Evolutionary conservation across 495 filamentous ascomycete species (phyloP).

Genomic region (Bryoglossum gracile): DNA sequence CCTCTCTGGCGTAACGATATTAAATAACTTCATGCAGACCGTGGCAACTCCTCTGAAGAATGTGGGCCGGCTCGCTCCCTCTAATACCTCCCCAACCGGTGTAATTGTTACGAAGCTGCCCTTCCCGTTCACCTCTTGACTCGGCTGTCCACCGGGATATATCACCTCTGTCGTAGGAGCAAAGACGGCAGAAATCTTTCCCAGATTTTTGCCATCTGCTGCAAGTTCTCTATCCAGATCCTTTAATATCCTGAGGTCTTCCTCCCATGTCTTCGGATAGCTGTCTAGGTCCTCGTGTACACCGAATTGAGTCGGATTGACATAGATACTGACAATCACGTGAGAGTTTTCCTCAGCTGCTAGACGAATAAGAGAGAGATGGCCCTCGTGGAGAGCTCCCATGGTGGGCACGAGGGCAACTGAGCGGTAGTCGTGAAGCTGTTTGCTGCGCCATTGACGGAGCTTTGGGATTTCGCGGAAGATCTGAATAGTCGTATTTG

Average conservation of each 20-base stretch:
- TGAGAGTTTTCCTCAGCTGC: constrained; percentile 78
- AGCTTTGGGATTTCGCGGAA: constrained; percentile 66
- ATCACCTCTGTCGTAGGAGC: constrained; percentile 74
- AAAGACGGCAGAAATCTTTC: constrained; percentile 75
- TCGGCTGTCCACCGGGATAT: constrained; percentile 79
- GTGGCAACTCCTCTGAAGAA: constrained; percentile 97
- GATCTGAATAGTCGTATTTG: constrained; percentile 56
- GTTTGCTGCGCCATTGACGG: constrained; percentile 61
- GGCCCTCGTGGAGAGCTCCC: constrained; percentile 90
- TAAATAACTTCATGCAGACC: constrained; percentile 95
- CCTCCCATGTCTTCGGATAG: constrained; percentile 87
- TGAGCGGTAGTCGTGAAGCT: constrained; percentile 59
- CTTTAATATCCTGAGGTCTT: constrained; percentile 59
- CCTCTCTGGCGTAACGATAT: constrained; percentile 75
- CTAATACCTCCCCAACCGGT: constrained; percentile 69
- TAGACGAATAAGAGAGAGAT: constrained; percentile 77
- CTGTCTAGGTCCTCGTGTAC: constrained; percentile 76
- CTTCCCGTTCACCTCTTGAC: constrained; percentile 65
- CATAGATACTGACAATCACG: constrained; percentile 84
- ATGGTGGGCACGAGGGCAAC: constrained; percentile 93
- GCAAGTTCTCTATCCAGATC: constrained; percentile 64
- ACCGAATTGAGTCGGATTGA: constrained; percentile 96
- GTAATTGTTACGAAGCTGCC: constrained; percentile 94
- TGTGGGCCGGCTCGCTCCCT: constrained; percentile 81
- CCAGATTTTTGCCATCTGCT: constrained; percentile 44